Evolutionary conservation across 192 early-diverging fungal genomes (phyloP), one percentile per base, ranked within the genome.

Genomic region (Coemansia biformis): DNA sequence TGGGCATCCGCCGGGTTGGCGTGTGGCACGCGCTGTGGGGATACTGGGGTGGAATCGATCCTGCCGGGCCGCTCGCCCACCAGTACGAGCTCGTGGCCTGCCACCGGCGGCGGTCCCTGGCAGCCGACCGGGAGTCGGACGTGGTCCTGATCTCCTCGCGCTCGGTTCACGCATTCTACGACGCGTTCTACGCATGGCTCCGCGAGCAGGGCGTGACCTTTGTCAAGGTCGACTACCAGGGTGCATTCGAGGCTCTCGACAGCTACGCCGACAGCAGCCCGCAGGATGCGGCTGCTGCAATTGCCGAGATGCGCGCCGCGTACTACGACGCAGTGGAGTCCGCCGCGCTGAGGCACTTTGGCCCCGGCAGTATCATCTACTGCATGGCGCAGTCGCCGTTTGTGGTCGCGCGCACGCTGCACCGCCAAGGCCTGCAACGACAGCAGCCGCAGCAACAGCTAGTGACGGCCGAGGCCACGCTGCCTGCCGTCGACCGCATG

Each of bases 1-100:
- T 78, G 23, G 61, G 55, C 7, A 32, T 78, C 19, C 8, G 40
- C 34, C 48, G 58, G 10, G 70, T 81, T 30, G 80, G 80, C 26
- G 69, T 78, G 16, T 81, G 78, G 79, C 76, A 79, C 45, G 53
- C 76, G 14, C 50, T 81, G 4, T 79, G 78, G 80, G 76, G 80
- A 9, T 81, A 79, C 38, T 81, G 80, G 78, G 54, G 71, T 48
- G 80, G 80, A 1, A 54, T 81, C 19, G 57, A 79, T 24, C 57
- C 48, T 13, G n/a, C 24, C 0, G 63, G 67, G 3, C 51, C 46
- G 17, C 34, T 59, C 24, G 43, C 52, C n/a, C 16, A 46, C 17
- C 40, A 32, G 8, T 68, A 67, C 34, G 31, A 22, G 21, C 43
- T 72, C 3, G 57, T 69, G 18, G 38, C 31, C 17, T 37, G 66